Conservation (phyloP, 2,329 filamentous ascomycete genomes). For the Scortechinia acanthostroma region DNA sequence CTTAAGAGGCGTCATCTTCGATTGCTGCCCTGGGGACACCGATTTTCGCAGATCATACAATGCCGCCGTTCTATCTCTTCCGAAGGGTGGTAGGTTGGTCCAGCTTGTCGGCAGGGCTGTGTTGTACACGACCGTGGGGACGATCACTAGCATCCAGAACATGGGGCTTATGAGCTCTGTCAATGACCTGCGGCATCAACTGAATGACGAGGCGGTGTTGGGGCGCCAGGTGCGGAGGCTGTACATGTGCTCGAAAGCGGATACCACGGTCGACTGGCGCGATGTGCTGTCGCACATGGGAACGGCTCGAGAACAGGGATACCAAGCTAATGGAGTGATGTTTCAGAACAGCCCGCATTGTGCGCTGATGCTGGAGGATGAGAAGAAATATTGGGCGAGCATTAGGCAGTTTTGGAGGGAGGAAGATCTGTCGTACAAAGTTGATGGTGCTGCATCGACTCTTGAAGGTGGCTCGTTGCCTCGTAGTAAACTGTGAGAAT, state of each 20-base stretch:
- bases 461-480: no score
- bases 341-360: not conserved
- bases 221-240: not conserved
- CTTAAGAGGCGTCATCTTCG: not conserved
- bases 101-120: not conserved
- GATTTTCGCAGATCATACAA: not conserved
- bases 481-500: no score
- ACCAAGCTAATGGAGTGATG: not conserved
- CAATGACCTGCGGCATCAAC: not conserved
- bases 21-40: not conserved
- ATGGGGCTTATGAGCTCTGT: not conserved
- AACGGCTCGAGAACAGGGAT: not conserved
- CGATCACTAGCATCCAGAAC: not conserved
- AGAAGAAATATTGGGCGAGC: not conserved
- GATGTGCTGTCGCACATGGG: not conserved
- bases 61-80: not conserved
- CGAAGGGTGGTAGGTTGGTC: not conserved
- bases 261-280: not conserved
- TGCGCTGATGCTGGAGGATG: not conserved
- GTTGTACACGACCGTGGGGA: not conserved
- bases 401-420: not conserved
- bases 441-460: no score
- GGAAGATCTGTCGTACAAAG: no score
- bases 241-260: not conserved
- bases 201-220: not conserved